Evolutionary conservation across 768 basidiomycete genomes (phyloP).

Genomic region (Leccinellum rugosiceps): DNA sequence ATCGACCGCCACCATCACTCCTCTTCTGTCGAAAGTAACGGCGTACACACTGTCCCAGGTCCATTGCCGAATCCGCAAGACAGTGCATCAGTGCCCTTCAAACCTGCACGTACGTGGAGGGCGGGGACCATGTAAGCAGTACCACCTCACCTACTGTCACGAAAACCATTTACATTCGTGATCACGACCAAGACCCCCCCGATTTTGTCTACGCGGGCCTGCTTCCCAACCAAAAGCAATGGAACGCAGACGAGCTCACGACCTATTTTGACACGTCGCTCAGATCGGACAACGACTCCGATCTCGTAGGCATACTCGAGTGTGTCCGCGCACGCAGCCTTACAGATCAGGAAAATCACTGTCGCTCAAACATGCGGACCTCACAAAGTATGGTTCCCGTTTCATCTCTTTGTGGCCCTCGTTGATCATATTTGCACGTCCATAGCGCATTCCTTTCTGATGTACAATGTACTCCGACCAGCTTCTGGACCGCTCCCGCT

Average conservation of each 20-base stretch:
- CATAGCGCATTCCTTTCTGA: constrained; percentile 23
- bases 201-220: constrained; percentile 19
- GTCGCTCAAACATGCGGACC: constrained; percentile 57
- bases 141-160: constrained; percentile 3
- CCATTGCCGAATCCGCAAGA: constrained; percentile 50
- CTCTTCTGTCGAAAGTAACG: constrained; percentile 34
- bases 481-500: constrained; percentile 50
- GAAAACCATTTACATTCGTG: background rate
- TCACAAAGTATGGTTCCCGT: constrained; percentile 47
- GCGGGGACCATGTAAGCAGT: constrained; percentile 40
- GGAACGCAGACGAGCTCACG: constrained; percentile 58
- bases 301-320: constrained; percentile 44
- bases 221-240: constrained; percentile 59
- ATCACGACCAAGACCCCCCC: background rate
- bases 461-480: constrained; percentile 36
- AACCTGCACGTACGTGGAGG: constrained; percentile 12
- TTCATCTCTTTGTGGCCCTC: background rate
- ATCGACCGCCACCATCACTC: constrained; percentile 43
- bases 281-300: constrained; percentile 27
- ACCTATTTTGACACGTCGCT: constrained; percentile 50
- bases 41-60: constrained; percentile 31
- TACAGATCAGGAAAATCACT: constrained; percentile 57
- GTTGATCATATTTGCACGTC: constrained; percentile 5
- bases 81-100: background rate
- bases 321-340: constrained; percentile 51